Evolutionary conservation across 2,329 filamentous ascomycete species (phyloP), one percentile per base, ranked within the genome.

Genomic region (Clarireedia sp.): DNA sequence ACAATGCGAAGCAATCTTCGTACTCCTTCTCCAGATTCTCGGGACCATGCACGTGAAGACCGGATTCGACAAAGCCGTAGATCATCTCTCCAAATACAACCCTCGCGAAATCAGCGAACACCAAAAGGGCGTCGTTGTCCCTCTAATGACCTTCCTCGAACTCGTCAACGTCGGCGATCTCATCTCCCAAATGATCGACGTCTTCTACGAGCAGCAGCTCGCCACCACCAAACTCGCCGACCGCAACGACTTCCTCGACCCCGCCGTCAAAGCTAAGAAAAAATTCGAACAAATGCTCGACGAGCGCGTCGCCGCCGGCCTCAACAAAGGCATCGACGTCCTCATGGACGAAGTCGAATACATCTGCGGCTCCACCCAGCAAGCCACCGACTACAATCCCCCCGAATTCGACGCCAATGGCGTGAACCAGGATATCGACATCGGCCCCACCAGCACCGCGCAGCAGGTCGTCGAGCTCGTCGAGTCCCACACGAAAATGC

Each of bases 261-360:
- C 90, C 19, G 89, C 91, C 0, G 87, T 88, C 33, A 86, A 96
- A 64, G 91, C 94, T 61, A 99, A 99, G 81, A 97, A 96, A 75
- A 90, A 89, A 62, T 99, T 97, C 66, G 94, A 99, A 76, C 91
- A 96, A 68, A 96, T 96, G 87, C 84, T 99, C 1, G 94, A 99
- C 67, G 94, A 97, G 72, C 89, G 89, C 58, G 94, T 99, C 7
- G 94, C 94, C 3, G 90, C 92, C 8, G 95, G 95, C 1, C 76
- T 99, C 60, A 96, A 96, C 72, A 96, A 95, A 74, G 94, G 94
- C 61, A 97, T 99, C 60, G 92, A 99, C 67, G 94, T 96, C 56
- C 80, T 99, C 44, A 97, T 99, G 87, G 90, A 95, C 65, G 94
- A 99, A 73, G 91, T 97, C 26, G 94, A 99, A 70, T 96, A 95